Conservation (phyloP, 371 early-diverging fungal species). For the Umbelopsis sp. region DNA sequence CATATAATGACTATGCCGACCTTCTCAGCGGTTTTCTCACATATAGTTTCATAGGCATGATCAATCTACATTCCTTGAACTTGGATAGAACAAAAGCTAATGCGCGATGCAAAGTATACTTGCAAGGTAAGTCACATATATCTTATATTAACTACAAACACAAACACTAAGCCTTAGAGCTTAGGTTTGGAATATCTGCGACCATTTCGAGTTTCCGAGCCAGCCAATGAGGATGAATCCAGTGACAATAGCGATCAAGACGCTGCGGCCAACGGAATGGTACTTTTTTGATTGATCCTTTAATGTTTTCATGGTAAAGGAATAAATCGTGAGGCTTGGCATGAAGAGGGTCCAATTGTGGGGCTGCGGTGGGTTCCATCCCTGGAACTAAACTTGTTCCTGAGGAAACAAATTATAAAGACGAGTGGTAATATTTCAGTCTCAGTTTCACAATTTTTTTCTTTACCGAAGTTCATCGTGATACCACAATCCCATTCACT, state of each 20-base stretch:
- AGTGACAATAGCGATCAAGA: constrained; percentile 15
- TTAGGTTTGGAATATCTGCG: constrained; percentile 33
- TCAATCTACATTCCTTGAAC: constrained; percentile 44
- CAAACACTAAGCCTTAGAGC: not conserved
- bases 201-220: constrained; percentile 37
- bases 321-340: not conserved
- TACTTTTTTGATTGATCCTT: not conserved
- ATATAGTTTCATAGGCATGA: constrained; percentile 28
- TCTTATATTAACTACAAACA: not conserved
- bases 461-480: not conserved
- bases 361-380: not conserved
- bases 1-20: not conserved
- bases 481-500: not conserved
- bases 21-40: not conserved
- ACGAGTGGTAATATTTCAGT: constrained; percentile 3
- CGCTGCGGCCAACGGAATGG: not conserved
- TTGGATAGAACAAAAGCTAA: constrained; percentile 45
- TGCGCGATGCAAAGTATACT: constrained; percentile 32
- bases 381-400: not conserved
- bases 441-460: constrained; percentile 10
- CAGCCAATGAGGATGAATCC: constrained; percentile 25
- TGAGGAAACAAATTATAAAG: not conserved
- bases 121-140: constrained; percentile 30
- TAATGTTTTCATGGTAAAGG: not conserved
- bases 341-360: too few species aligned